These are phyloP conservation scores for Rugonectria rugulosa DNA, from an alignment of 2,329 filamentous ascomycete species.

Conservation along the genomic window DNA sequence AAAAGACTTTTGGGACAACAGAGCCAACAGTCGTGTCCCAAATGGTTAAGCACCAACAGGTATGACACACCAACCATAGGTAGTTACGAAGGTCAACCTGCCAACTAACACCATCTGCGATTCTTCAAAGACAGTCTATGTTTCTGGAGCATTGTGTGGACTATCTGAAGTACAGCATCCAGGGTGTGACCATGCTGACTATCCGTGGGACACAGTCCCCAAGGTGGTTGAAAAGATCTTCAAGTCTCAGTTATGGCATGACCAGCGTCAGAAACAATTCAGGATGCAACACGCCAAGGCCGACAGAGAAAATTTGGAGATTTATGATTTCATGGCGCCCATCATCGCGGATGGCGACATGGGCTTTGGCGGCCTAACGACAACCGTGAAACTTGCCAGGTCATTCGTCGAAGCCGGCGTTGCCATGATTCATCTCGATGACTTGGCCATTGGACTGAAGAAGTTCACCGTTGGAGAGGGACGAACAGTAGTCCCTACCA, in stretches of 20 bases:
- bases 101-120: no score
- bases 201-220: constrained; percentile 51
- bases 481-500: constrained; percentile 49
- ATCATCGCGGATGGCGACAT: constrained; percentile 53
- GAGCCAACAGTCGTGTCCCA: constrained; percentile 46
- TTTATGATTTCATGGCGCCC: constrained; percentile 25
- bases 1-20: constrained; percentile 49
- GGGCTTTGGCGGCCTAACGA: constrained; percentile 51
- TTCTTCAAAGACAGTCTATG: constrained; percentile 49
- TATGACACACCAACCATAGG: not conserved
- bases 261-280: constrained; percentile 50
- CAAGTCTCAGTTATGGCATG: constrained; percentile 49
- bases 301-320: constrained; percentile 9
- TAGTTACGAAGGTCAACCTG: not conserved
- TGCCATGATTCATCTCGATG: constrained; percentile 53
- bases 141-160: constrained; percentile 50
- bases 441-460: constrained; percentile 52
- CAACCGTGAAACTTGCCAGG: constrained; percentile 48
- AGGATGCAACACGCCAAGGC: constrained; percentile 40
- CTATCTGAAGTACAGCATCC: constrained; percentile 46
- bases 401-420: constrained; percentile 51
- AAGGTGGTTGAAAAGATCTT: constrained; percentile 50
- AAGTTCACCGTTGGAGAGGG: constrained; percentile 52
- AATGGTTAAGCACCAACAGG: constrained; percentile 35
- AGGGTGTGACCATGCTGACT: constrained; percentile 50